phyloP scores from a whole-genome alignment of 208 protist species.

The Leishmania aethiopica region DNA sequence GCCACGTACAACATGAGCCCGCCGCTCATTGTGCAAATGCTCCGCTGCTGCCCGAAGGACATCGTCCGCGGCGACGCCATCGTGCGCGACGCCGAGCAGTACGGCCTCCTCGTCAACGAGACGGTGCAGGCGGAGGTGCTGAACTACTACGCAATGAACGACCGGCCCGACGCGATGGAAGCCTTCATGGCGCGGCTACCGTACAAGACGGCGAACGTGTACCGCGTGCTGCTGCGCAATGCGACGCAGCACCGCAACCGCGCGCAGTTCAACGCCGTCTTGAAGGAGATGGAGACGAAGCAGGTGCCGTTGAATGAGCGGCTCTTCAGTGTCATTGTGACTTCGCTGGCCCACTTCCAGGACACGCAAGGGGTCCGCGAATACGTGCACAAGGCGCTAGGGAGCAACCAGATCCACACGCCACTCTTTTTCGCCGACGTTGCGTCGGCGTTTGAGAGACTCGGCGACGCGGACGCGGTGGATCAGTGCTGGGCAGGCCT shows the following conservation, averaged over 20 bases:
- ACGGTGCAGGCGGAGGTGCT: conserved; percentile 82
- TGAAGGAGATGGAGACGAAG: conserved; percentile 51
- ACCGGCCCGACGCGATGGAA: conserved; percentile 55
- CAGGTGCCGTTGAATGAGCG: conserved; percentile 72
- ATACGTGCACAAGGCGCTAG: conserved; percentile 63
- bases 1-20: conserved; percentile 46
- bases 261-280: conserved; percentile 48
- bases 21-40: conserved; percentile 64
- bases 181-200: conserved; percentile 67
- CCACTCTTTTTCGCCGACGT: conserved; percentile 85
- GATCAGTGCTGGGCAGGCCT: conserved; percentile 85
- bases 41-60: conserved; percentile 62
- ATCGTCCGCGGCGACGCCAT: conserved; percentile 47
- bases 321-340: conserved; percentile 78
- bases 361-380: conserved; percentile 65
- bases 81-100: conserved; percentile 70
- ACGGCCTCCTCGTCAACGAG: conserved; percentile 68
- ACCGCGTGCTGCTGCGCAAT: conserved; percentile 77
- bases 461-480: conserved; percentile 58
- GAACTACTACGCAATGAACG: conserved; percentile 60
- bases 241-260: conserved; percentile 64
- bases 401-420: conserved; percentile 45
- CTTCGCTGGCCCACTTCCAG: conserved; percentile 62
- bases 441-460: conserved; percentile 66
- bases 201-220: conserved; percentile 68